Evolutionary conservation across 192 early-diverging fungal species (phyloP), one percentile per base, ranked within the genome.

Genomic region (Linnemannia zychae): DNA sequence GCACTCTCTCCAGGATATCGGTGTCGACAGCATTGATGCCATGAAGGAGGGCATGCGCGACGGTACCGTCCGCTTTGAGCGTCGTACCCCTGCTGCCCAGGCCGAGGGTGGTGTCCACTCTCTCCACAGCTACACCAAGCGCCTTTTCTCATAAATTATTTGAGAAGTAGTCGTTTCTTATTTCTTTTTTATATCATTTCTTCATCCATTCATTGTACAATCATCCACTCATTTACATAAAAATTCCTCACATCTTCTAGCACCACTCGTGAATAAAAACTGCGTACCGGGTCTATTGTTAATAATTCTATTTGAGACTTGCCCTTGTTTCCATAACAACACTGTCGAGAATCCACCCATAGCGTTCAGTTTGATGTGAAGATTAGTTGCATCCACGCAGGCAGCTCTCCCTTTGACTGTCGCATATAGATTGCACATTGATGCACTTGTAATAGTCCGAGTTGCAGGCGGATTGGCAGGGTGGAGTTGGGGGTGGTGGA

Each of bases 1-100:
- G 91, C 98, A 99, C 86, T 95, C 94, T 74, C 91, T 99, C 31
- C 98, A 99, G 91, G 98, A 99, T 90, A 98, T 99, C 91, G 98
- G 98, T 65, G 93, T 93, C 33, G 89, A 84, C 18, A 91, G 87
- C 67, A 76, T 98, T 72, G 78, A 89, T 34, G 87, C 92, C 69
- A 92, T 99, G 72, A 91, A 92, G 90, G 88, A 90, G 3, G 91
- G 82, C 75, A 96, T 97, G 71, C 87, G 88, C 46, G 66, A 44
- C 31, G 97, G 97, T 22, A 84, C 88, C 49, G 94, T 99, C 69
- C 93, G 97, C 71, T 99, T 99, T 83, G 97, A 99, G 92, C 94
- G 95, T 81, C 93, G 98, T 78, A 97, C 97, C 50, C 94, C 97
- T 22, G 94, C 95, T 88, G 98, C 97, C 28, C 97, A 99, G 90